Evolutionary conservation across 1,284 basidiomycete genomes (phyloP), one percentile per base, ranked within the genome.

Genomic region (Moesziomyces aphidis): DNA sequence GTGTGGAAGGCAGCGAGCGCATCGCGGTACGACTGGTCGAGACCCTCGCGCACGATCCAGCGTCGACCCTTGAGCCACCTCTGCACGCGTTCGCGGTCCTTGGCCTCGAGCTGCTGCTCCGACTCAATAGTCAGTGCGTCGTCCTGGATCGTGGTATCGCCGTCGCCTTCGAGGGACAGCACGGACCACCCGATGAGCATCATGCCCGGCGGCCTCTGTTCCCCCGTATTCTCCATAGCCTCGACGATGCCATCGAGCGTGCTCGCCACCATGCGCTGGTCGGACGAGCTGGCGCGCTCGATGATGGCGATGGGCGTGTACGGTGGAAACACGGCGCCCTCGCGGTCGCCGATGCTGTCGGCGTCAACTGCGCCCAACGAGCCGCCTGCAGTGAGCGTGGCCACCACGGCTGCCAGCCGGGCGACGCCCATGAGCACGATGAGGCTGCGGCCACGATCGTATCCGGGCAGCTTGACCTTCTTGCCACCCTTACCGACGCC

Each of bases 341-440:
- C 50, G 1, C 76, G 50, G 34, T 64, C 68, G 9, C 71, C 67
- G 34, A 86, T 80, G 19, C 81, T 68, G 48, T 67, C 49, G 11
- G 56, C 49, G n/a, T 57, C 57, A 1, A 28, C 42, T 1, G 17
- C 24, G 10, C 60, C 50, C 19, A 52, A 23, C 3, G 49, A 23
- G n/a, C 58, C 61, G 4, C 64, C 58, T 4, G 31, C 55, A 17
- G 62, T 71, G 17, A 97, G 87, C 7, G 91, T 89, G 3, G 89
- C 86, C 19, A 97, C 87, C 15, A 97, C 90, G 68, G 91, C 88
- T 5, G 86, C 82, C 9, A 97, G 88, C 22, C 96, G 87, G 11
- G 95, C 96, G 19, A 98, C 94, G 47, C 96, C 95, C 96, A 98
- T 98, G 50, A 98, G 88, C 36, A 98, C 87, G 34, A 94, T 88